phyloP scores from a whole-genome alignment of 2,329 filamentous ascomycete genomes.

The Pseudogymnoascus sp. region DNA sequence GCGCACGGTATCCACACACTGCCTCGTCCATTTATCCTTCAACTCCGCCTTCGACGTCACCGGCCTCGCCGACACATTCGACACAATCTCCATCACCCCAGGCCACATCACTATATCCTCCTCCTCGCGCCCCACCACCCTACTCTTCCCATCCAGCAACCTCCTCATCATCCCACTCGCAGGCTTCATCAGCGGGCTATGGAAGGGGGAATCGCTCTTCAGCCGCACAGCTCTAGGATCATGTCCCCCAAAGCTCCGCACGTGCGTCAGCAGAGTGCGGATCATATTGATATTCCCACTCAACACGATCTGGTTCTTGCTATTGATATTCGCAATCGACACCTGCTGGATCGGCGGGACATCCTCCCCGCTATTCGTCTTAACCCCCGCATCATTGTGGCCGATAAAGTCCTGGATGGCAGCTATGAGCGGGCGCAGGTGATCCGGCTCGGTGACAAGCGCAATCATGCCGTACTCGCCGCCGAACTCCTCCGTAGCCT shows the following conservation, averaged over 20 bases:
- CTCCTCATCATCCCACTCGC: slow-evolving; percentile 66
- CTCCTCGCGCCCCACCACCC: slow-evolving; percentile 43
- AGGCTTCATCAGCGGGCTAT: slow-evolving; percentile 85
- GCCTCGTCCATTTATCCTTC: slow-evolving; percentile 68
- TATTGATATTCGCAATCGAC: slow-evolving; percentile 87
- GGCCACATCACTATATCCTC: slow-evolving; percentile 68
- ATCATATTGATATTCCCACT: slow-evolving; percentile 81
- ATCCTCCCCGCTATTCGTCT: slow-evolving; percentile 59
- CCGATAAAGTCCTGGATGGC: slow-evolving; percentile 75
- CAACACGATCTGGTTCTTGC: slow-evolving; percentile 91
- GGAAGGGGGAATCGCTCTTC: slow-evolving; percentile 83
- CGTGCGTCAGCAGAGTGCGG: slow-evolving; percentile 70
- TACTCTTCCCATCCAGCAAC: slow-evolving; percentile 54
- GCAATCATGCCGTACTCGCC: slow-evolving; percentile 93
- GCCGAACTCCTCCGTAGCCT: slow-evolving; percentile 58
- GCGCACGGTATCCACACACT: slow-evolving; percentile 82
- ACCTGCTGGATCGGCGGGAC: slow-evolving; percentile 77
- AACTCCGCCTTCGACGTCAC: slow-evolving; percentile 67
- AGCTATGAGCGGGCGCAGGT: slow-evolving; percentile 59
- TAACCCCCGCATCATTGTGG: slow-evolving; percentile 55
- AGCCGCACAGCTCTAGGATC: slow-evolving; percentile 81
- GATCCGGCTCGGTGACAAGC: slow-evolving; percentile 75
- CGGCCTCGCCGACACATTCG: slow-evolving; percentile 75
- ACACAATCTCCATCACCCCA: slow-evolving; percentile 66
- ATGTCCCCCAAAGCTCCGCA: slow-evolving; percentile 83